phyloP scores from a whole-genome alignment of 1,139 yeast species.

The Zygoascus hellenicus region DNA sequence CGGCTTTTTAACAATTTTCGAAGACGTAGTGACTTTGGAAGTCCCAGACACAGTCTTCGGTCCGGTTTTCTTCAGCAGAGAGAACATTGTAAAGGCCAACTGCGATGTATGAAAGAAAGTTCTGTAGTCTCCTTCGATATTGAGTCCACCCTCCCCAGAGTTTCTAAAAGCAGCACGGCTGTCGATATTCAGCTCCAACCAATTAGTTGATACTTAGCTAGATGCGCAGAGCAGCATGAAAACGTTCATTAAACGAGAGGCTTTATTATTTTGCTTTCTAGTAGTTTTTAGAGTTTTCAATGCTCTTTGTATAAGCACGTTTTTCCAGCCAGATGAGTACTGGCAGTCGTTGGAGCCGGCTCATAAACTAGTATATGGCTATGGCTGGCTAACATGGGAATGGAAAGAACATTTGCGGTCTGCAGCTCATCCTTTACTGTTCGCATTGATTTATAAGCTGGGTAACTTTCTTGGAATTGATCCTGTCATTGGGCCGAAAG shows the following conservation, averaged over 20 bases:
- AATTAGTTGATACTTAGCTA: background rate
- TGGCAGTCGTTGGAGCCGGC: slow-evolving; percentile 95
- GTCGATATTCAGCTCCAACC: background rate
- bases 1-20: background rate
- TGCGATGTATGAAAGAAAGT: too few relatives aligned
- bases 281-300: slow-evolving; percentile 50
- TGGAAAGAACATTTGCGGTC: slow-evolving; percentile 76
- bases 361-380: slow-evolving; percentile 63
- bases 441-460: slow-evolving; percentile 41
- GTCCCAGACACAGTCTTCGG: too few relatives aligned
- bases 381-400: slow-evolving; percentile 92
- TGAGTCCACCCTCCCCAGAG: too few relatives aligned
- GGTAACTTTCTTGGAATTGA: slow-evolving; percentile 22
- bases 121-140: too few relatives aligned
- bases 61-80: too few relatives aligned
- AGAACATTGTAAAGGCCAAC: too few relatives aligned
- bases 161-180: background rate
- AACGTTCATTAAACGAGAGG: slow-evolving; percentile 2
- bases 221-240: background rate
- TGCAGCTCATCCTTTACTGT: slow-evolving; percentile 71
- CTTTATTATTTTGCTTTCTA: slow-evolving; percentile 14
- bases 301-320: slow-evolving; percentile 60
- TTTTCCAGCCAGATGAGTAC: slow-evolving; percentile 94
- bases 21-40: too few relatives aligned
- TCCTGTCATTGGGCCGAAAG: slow-evolving; percentile 48